A percentile compares a stretch with the other conserved stretches of the same genome.
These are phyloP conservation scores for Eucalyptus cladocalyx DNA, from an alignment of 345 rosid genomes.

Conservation along the genomic window DNA sequence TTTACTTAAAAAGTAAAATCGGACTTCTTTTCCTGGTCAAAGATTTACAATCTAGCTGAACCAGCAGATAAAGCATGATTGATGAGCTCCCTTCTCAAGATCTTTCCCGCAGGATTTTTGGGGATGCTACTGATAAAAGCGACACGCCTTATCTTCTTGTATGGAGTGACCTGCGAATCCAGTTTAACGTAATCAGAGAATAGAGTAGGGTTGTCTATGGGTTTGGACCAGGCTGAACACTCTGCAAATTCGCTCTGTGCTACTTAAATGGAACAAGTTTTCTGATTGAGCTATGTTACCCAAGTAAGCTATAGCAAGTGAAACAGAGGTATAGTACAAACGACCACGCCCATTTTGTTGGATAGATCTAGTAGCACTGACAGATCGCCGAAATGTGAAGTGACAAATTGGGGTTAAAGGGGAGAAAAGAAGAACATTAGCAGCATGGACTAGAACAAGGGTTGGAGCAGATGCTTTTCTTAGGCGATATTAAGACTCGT, in stretches of 20 bases:
- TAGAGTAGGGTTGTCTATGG: background rate
- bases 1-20: background rate
- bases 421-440: background rate
- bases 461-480: background rate
- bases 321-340: background rate
- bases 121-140: constrained; percentile 68
- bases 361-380: background rate
- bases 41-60: constrained; percentile 20
- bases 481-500: background rate
- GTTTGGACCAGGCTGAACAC: background rate
- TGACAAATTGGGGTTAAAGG: background rate
- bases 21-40: background rate
- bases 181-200: background rate
- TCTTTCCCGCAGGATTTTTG: constrained; percentile 67
- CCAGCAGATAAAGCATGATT: constrained; percentile 17
- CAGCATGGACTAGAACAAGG: background rate
- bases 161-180: constrained; percentile 26
- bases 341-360: background rate
- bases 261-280: background rate
- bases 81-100: constrained; percentile 58
- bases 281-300: background rate
- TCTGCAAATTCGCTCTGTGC: background rate
- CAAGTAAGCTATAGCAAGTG: background rate
- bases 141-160: constrained; percentile 31
- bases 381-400: background rate